Evolutionary conservation across 2,329 filamentous ascomycete species (phyloP).

Genomic region (Paramyrothecium roridum): DNA sequence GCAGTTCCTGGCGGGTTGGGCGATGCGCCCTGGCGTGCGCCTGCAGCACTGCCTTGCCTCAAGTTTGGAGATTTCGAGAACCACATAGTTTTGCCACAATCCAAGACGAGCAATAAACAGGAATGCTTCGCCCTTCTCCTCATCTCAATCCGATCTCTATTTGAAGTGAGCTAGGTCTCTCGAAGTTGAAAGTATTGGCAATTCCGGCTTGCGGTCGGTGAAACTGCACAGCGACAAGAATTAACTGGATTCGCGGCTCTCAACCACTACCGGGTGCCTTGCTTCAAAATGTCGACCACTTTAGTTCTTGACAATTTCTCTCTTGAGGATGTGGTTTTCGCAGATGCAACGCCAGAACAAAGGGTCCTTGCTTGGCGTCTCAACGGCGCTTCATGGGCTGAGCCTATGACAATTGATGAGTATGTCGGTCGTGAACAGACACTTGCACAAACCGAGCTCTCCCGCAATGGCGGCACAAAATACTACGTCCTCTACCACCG

Average conservation of each 20-base stretch:
- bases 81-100: background rate
- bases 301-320: background rate
- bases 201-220: background rate
- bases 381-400: background rate
- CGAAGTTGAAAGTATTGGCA: too few relatives aligned
- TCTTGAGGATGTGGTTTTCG: background rate
- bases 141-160: background rate
- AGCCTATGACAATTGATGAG: background rate
- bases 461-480: background rate
- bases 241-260: background rate
- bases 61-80: background rate
- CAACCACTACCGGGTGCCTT: background rate
- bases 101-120: background rate
- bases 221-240: background rate
- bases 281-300: background rate
- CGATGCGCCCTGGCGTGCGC: background rate
- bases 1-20: background rate
- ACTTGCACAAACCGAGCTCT: background rate
- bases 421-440: background rate
- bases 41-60: constrained; percentile 1
- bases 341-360: background rate
- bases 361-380: background rate
- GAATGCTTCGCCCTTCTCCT: background rate
- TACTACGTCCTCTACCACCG: background rate
- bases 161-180: background rate